Conservation (phyloP, 2,329 filamentous ascomycete species). For the Colletotrichum sp. region DNA sequence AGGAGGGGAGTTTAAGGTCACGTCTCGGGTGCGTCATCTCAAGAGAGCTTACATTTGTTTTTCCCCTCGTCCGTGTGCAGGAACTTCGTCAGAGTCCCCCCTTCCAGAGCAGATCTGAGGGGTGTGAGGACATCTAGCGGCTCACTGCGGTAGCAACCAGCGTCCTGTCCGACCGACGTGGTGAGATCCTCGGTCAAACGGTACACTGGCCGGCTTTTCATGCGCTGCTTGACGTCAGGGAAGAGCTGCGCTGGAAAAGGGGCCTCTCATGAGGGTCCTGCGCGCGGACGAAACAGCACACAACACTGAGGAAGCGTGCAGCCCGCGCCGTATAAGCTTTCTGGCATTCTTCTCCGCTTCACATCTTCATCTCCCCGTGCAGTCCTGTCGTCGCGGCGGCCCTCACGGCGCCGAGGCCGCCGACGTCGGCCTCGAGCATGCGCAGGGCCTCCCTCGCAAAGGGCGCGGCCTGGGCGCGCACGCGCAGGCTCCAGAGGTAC, state of each 20-base stretch:
- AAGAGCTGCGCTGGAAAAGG: neutral
- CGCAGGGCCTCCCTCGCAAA: constrained; percentile 44
- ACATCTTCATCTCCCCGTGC: constrained; percentile 18
- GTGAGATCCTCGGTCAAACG: neutral
- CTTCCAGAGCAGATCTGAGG: neutral
- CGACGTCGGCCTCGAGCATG: constrained; percentile 36
- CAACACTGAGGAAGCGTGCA: neutral
- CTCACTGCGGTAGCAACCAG: neutral
- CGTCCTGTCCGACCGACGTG: neutral
- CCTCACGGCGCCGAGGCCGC: constrained; percentile 16
- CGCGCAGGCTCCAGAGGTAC: constrained; percentile 46
- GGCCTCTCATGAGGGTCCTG: neutral
- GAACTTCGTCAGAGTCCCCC: neutral
- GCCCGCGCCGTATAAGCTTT: neutral
- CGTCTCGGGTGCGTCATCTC: neutral
- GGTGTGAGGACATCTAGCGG: neutral
- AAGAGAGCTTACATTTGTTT: neutral
- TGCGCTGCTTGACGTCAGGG: neutral
- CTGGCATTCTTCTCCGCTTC: neutral
- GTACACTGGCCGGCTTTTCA: neutral
- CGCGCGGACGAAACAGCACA: neutral
- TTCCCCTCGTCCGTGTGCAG: neutral
- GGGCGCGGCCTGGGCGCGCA: constrained; percentile 40
- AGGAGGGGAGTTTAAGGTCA: neutral
- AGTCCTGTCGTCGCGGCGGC: neutral